Evolutionary conservation across 2,329 filamentous ascomycete species (phyloP).

Genomic region (Lecanicillium sp.): DNA sequence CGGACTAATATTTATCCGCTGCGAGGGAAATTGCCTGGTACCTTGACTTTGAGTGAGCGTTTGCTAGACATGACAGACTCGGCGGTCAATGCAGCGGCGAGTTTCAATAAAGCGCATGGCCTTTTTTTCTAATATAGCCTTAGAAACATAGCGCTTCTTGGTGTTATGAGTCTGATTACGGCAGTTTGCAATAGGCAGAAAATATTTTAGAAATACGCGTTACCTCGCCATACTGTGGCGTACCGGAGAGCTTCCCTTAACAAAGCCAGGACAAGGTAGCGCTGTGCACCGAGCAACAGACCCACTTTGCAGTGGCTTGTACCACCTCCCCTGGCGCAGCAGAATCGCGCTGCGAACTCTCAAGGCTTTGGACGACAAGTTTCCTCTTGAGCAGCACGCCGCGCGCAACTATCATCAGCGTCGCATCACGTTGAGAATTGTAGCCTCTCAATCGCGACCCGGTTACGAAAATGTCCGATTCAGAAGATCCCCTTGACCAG

Average conservation of each 20-base stretch:
- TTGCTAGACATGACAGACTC: neutral
- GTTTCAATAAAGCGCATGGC: no score
- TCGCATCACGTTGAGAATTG: neutral
- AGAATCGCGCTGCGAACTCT: constrained; percentile 6
- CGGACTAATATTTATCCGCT: constrained; percentile 3
- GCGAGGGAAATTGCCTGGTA: neutral
- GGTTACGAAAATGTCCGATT: constrained; percentile 46
- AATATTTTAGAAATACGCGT: no score
- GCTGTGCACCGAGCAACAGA: constrained; percentile 8
- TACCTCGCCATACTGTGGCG: neutral
- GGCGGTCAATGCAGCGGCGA: neutral
- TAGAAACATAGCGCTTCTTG: no score
- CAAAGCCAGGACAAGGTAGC: neutral
- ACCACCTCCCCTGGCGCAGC: neutral
- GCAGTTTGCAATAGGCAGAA: no score
- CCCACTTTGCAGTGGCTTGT: constrained; percentile 11
- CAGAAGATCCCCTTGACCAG: constrained; percentile 46
- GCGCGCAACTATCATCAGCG: neutral
- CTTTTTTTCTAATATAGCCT: no score
- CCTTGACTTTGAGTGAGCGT: neutral
- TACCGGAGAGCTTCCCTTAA: no score
- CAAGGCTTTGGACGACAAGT: neutral
- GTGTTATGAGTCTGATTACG: no score
- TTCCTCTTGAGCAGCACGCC: neutral
- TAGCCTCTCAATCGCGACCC: neutral